Evolutionary conservation across 2,329 filamentous ascomycete species (phyloP).

Genomic region (Fusarium succisae): DNA sequence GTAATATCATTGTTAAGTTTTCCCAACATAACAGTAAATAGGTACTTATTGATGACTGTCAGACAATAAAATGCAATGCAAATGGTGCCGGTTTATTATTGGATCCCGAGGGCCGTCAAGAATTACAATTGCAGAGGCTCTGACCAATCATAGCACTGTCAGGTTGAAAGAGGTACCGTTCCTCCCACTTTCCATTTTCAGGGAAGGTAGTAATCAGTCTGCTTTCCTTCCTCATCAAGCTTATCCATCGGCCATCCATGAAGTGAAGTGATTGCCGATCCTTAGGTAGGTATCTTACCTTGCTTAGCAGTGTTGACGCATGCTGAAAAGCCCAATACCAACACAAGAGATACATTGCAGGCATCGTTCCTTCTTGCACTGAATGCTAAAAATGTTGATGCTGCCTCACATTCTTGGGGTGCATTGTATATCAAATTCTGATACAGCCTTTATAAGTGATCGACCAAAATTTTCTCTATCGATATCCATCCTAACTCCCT

Average conservation of each 20-base stretch:
- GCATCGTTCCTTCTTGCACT: background rate
- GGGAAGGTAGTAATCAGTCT: conserved; percentile 12
- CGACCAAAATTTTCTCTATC: conserved; percentile 10
- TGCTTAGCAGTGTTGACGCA: background rate
- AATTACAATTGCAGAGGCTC: background rate
- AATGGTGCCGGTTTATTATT: background rate
- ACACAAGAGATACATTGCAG: background rate
- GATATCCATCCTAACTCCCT: conserved; percentile 6
- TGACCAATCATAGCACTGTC: conserved; percentile 19
- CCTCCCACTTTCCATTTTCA: conserved; percentile 6
- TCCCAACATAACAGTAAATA: background rate
- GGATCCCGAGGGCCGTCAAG: background rate
- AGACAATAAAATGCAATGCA: background rate
- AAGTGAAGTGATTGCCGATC: background rate
- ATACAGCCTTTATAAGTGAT: conserved; percentile 13
- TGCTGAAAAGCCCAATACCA: background rate
- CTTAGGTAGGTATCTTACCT: background rate
- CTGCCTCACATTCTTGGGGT: background rate
- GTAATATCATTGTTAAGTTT: background rate
- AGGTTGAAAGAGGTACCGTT: background rate
- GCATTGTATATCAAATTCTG: background rate
- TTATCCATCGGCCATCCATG: background rate
- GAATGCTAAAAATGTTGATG: background rate
- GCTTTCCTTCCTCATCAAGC: conserved; percentile 1
- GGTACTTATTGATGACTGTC: background rate